Evolutionary conservation across 1,284 basidiomycete species (phyloP), one percentile per base, ranked within the genome.

Genomic region (Cutaneotrichosporon arboriforme): DNA sequence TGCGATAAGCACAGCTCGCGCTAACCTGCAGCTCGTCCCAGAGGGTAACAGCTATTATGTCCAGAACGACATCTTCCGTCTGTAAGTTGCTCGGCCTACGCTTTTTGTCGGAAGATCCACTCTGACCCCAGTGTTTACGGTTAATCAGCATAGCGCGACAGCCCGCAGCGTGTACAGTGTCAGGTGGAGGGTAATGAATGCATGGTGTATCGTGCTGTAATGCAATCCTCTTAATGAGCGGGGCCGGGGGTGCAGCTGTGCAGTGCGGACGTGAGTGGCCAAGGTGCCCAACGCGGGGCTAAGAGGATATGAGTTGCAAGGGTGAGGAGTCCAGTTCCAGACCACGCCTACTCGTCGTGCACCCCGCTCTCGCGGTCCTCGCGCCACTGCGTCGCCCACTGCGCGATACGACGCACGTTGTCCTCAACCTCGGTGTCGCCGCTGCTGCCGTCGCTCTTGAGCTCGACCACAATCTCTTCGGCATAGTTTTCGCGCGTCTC

Each of bases 401-500:
- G 77, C 20, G 88, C 81, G 53, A 97, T 86, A 60, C 90, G 81
- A 12, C 81, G 78, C 5, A 97, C 84, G 69, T 97, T 97, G 33
- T 83, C 81, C 68, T 97, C 87, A 45, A 97, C 78, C 64, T 97
- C 76, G 20, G 56, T 57, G 22, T 73, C 72, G 14, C 54, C 85
- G 34, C 87, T 85, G 40, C 81, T 83, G 15, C 78, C 81, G 68
- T 94, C 87, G 68, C 88, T 91, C 57, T 79, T 75, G 21, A 98
- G 79, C 70, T 91, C 90, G 20, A 97, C 86, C 31, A 98, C 82
- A 59, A 94, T 88, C 71, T 90, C 86, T 20, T 81, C 72, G 0
- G 85, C 82, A 73, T 97, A 99, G 1, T 88, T 88, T 37, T 84
- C 83, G 35, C 84, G 80, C 2, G 94, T 93, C 72, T 98, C 94